phyloP scores from a whole-genome alignment of 371 early-diverging fungal species.

The Catenaria anguillulae region DNA sequence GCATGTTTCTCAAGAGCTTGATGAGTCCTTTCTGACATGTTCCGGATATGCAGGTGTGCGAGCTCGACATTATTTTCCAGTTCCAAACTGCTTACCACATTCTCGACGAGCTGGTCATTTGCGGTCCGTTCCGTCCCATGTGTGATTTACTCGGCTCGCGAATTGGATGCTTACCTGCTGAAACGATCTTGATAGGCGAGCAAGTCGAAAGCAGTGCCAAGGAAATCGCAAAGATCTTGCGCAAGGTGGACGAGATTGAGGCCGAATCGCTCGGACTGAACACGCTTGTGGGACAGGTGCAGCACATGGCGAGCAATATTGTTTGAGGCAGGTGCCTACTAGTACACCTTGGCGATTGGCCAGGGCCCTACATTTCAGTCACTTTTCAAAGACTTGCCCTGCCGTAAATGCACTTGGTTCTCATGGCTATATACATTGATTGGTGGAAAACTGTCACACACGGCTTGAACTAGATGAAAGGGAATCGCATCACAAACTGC shows the following conservation, averaged over 20 bases:
- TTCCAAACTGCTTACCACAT: conserved; percentile 30
- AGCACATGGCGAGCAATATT: too few species aligned
- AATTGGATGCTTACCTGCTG: not conserved
- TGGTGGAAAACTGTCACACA: too few species aligned
- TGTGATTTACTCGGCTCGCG: not conserved
- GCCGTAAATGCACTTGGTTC: too few species aligned
- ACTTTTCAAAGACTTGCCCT: too few species aligned
- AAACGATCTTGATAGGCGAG: conserved; percentile 10
- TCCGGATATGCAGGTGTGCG: conserved; percentile 25
- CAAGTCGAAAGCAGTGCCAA: conserved; percentile 21
- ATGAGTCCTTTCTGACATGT: not conserved
- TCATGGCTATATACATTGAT: too few species aligned
- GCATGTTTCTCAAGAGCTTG: not conserved
- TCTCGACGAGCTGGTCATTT: conserved; percentile 37
- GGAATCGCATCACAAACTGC: too few species aligned
- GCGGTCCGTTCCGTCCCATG: conserved; percentile 7
- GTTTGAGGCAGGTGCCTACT: too few species aligned
- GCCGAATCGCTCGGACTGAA: conserved; percentile 10
- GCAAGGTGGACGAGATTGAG: conserved; percentile 22
- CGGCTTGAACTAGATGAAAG: too few species aligned
- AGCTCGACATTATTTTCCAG: conserved; percentile 54
- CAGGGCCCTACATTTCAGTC: too few species aligned
- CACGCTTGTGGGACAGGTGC: not conserved
- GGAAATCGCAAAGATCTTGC: conserved; percentile 19
- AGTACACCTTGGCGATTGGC: too few species aligned